Percentiles rank a stretch among this genome's conserved stretches.
Conservation (phyloP, 148 eudicot species). For the Fagopyrum homotropicum region DNA sequence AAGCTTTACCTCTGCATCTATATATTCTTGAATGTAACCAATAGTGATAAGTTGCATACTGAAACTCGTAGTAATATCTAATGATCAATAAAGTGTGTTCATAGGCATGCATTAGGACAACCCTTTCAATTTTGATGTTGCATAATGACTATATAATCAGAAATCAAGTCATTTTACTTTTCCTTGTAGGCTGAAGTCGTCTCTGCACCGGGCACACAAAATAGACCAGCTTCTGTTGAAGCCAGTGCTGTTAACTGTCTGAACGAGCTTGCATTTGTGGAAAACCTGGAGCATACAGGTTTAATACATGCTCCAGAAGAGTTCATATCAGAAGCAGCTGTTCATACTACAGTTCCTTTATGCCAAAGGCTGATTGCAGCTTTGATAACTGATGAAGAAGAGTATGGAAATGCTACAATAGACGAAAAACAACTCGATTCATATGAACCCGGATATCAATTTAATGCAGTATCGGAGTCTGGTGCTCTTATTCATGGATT, state of each 20-base stretch:
- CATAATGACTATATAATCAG: neutral
- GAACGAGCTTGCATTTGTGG: slow-evolving; percentile 29
- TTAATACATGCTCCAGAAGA: slow-evolving; percentile 21
- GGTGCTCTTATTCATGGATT: slow-evolving; percentile 20
- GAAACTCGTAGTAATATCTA: neutral
- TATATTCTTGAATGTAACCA: neutral
- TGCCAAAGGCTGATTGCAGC: slow-evolving; percentile 57
- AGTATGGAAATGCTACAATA: slow-evolving; percentile 19
- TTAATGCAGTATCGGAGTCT: slow-evolving; percentile 27
- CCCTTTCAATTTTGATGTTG: neutral
- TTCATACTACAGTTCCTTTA: slow-evolving; percentile 28
- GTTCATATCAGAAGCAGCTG: slow-evolving; percentile 16
- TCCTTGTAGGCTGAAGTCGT: slow-evolving; percentile 15
- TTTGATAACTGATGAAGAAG: slow-evolving; percentile 54
- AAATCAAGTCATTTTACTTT: neutral
- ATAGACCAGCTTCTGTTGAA: slow-evolving; percentile 21
- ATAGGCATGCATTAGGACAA: neutral
- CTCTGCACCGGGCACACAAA: neutral
- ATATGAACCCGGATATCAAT: slow-evolving; percentile 28
- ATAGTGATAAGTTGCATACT: neutral
- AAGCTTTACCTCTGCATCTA: neutral
- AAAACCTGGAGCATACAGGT: slow-evolving; percentile 16
- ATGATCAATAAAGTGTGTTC: neutral
- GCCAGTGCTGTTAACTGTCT: slow-evolving; percentile 15
- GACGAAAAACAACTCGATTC: slow-evolving; percentile 27